Base-by-base conservation (phyloP, 2,329 filamentous ascomycete species). In the Lasiodiplodia gonubiensis region DNA sequence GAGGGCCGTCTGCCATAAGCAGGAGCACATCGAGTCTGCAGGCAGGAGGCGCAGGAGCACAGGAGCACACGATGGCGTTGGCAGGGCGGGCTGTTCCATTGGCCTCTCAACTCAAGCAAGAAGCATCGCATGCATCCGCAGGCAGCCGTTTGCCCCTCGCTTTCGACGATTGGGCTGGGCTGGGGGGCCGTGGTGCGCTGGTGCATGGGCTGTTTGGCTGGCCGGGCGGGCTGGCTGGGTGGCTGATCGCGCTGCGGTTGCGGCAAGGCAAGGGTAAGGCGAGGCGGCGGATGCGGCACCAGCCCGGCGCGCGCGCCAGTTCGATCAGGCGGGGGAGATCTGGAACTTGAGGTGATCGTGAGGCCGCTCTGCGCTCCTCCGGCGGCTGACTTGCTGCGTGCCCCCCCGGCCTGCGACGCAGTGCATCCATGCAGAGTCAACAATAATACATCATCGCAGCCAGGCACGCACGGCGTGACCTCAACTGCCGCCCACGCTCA, bases 241-340 rank as follows among this genome's bases (percentile, higher is more conserved):
- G 59, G 59, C 42, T 63, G 59, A 51, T 63, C 42, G 59, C 46
- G 59, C 42, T 51, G 59, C 27, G 59, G 59, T 37, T 60, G 46
- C 42, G 59, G 59, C 46, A 63, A 63, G 54, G 37, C 59, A 63
- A 63, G 59, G 59, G 59, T 63, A 63, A 51, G 46, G 46, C 46
- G 46, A 63, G 42, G 59, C 59, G 59, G 46, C 42, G 46, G 59
- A 33, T 33, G 55, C 42, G 59, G 59, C 59, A 51, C 25, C 59
- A 51, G 59, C 59, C 59, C 59, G 42, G 42, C 46, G 57, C 35
- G 46, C 51, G 46, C 27, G 42, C 46, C 27, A 63, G 27, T 51
- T 25, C 59, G 59, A 63, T 63, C 59, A 63, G 59, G 59, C 59
- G 59, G 59, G 42, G 59, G 59, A 63, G 59, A 63, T 63, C 59